Evolutionary conservation across 2,329 filamentous ascomycete genomes (phyloP), one percentile per base, ranked within the genome.

Genomic region (Graphilbum fragrans): DNA sequence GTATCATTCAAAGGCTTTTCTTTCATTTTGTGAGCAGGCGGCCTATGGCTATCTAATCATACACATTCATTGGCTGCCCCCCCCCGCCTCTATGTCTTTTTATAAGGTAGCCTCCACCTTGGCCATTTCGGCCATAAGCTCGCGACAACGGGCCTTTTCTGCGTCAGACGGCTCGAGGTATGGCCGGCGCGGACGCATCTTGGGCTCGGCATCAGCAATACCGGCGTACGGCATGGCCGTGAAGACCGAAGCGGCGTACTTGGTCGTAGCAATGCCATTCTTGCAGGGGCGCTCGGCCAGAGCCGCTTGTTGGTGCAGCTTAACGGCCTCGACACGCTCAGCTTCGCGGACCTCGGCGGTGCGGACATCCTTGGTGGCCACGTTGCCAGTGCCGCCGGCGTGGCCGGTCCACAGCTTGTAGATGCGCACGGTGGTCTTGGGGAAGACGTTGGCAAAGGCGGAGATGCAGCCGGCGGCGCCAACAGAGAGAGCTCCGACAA

Each of bases 241-340:
- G 48, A 70, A 74, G 25, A 77, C 58, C 3, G 74, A 69, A 0
- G 75, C 77, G 0, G 78, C 80, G 53, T 80, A 82, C 59, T 85
- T 84, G n/a, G 73, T 75, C 2, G 67, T 66, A 9, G 77, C 77
- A 50, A 84, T 80, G 6, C 80, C 80, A 11, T 68, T 66, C 58
- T 84, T 83, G 52, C 72, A 74, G 1, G 74, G 70, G 43, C 70
- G 71, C 56, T 85, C 80, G 0, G 79, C 79, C 39, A 83, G 58
- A 8, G 79, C 76, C 0, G 77, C 74, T 53, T 69, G 70, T 43
- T 66, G 61, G 50, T 84, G 79, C 53, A 84, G 54, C 40, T 61
- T 63, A 45, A 80, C 50, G 2, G 80, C 80, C 52, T 81, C 75
- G 2, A 67, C 58, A 5, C 61, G 54, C 52, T 72, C 71, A 1